Base-by-base conservation (phyloP, 2,329 filamentous ascomycete species). In the Venturia oleaginea region DNA sequence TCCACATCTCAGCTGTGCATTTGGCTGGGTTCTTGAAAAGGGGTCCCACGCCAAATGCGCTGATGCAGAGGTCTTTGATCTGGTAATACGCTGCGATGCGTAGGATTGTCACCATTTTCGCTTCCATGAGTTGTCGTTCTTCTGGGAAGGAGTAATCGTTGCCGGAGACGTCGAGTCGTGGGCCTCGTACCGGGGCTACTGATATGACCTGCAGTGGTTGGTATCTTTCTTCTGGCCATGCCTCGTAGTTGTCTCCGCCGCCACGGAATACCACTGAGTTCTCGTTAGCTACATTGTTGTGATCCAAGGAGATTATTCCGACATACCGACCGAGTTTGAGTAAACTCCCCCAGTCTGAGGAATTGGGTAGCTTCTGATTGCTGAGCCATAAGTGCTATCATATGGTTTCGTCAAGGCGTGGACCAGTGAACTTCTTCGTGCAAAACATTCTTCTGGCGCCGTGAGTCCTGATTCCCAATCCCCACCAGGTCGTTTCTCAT, bases 401-500 rank as follows among this genome's bases (percentile, higher is more conserved):
- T 80, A 86, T 1, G 87, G 86, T 57, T 83, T 87, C 27, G 80
- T 82, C 60, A 92, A 79, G 3, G 86, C 85, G 22, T 87, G 85
- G 6, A 87, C 87, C 40, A 92, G 82, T 67, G 88, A 91, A 76
- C 87, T 90, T 69, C 89, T 81, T 66, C 89, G 82, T 70, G 88
- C 90, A 43, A 92, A 82, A 68, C 87, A 87, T 74, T 92, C 89
- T 76, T 89, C 86, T 62, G 85, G 86, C 38, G 84, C 84, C 68
- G 83, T 80, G 15, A 83, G 77, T 11, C 82, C 83, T 42, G 79
- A 88, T 69, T 91, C 88, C 89, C 89, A 92, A 72, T 92, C 88
- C n/a, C 89, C 89, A 11, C 89, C 89, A 0, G 89, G 82, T 43
- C 87, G 81, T 71, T 87, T 89, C 72, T 92, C 89, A 75, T 92